Base-by-base conservation (phyloP, 2,329 filamentous ascomycete genomes). In the Kalmusia sp. region DNA sequence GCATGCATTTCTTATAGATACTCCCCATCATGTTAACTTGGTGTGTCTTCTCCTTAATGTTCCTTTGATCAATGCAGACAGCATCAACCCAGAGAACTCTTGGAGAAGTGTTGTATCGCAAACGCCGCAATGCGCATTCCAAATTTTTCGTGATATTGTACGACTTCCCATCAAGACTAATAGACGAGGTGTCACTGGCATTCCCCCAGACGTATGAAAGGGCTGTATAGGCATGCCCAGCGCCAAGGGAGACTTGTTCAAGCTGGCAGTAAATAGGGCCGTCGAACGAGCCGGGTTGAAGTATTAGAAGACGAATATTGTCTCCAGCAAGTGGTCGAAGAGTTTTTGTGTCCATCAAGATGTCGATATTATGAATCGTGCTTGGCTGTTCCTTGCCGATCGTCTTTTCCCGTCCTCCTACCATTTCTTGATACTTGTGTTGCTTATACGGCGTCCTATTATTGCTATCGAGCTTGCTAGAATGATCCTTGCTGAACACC, bases 191-290 rank as follows among this genome's bases (percentile, higher is more conserved):
- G 28, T 37, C 31, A 31, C 46, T 40, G 21, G 24, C n/a, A 17
- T 49, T 37, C 21, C 34, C 46, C 46, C 46, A 49, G 35, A 49
- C 35, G 21, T 49, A 49, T 49, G 46, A 49, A 8, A 54, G 22
- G 30, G 51, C 51, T 44, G 49, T 38, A 19, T 54, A 54, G 45
- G 45, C 28, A 31, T 37, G 34, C 21, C 21, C 27, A 41, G 25
- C 43, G 50, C 37, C 34, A 41, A 52, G 41, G 35, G 50, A 52
- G 15, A 52, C 43, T 19, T 48, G 33, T 41, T 52, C 35, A 37
- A 37, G 34, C 14, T 17, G 5, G 34, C 34, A 6, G 34, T 37
- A 19, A 37, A 37, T 17, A 19, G 34, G 34, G 34, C n/a, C 15
- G n/a, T 19, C 8, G 7, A 37, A 37, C 21, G n/a, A 17, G 17